Conservation (phyloP, 2,329 filamentous ascomycete genomes). For the Penicillium aurantiogriseum region DNA sequence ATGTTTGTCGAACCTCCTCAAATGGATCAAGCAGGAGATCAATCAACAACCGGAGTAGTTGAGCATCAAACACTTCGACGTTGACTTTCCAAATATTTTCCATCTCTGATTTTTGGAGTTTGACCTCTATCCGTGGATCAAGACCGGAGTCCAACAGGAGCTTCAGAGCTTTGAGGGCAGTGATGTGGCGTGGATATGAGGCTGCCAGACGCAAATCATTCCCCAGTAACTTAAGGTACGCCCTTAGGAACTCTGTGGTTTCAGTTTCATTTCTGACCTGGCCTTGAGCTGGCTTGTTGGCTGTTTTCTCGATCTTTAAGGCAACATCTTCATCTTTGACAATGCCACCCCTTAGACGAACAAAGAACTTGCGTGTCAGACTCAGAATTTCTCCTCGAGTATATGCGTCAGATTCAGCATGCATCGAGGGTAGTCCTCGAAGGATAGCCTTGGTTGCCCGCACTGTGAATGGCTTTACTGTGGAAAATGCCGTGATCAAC, state of each 20-base stretch:
- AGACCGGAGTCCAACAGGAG: constrained; percentile 68
- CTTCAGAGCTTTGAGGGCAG: constrained; percentile 68
- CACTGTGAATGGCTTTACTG: constrained; percentile 68
- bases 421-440: constrained; percentile 66
- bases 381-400: constrained; percentile 78
- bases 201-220: constrained; percentile 74
- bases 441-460: constrained; percentile 63
- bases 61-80: constrained; percentile 43
- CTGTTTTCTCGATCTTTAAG: constrained; percentile 8
- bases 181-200: constrained; percentile 87
- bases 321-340: constrained; percentile 37
- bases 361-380: constrained; percentile 72
- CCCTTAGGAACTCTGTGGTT: constrained; percentile 59
- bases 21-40: constrained; percentile 87
- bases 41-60: constrained; percentile 58
- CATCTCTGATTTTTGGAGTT: constrained; percentile 49
- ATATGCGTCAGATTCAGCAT: constrained; percentile 82
- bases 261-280: constrained; percentile 54
- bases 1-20: constrained; percentile 73
- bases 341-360: constrained; percentile 68
- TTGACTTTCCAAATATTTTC: constrained; percentile 53
- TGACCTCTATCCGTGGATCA: constrained; percentile 49
- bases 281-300: constrained; percentile 16
- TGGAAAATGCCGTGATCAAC: constrained; percentile 71
- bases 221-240: constrained; percentile 71